Percentiles rank a stretch among this genome's conserved stretches.
Evolutionary conservation across 1,284 basidiomycete species (phyloP).

Genomic region (Coniophora puteana): DNA sequence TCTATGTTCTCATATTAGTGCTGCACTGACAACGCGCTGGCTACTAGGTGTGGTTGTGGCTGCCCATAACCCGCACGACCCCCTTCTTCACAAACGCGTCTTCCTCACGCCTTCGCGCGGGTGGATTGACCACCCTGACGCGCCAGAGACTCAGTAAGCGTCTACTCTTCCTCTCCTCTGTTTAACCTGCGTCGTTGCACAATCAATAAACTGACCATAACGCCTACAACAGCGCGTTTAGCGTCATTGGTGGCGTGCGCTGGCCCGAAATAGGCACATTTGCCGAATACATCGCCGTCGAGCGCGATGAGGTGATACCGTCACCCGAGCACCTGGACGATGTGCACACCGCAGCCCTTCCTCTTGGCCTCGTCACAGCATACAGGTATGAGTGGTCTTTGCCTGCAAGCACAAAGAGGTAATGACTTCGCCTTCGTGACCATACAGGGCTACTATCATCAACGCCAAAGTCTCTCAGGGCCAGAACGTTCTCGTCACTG

Average conservation of each 20-base stretch:
- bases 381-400: slow-evolving; percentile 61
- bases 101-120: slow-evolving; percentile 74
- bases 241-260: slow-evolving; percentile 55
- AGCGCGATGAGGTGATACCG: slow-evolving; percentile 62
- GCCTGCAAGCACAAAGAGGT: not conserved
- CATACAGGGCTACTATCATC: slow-evolving; percentile 60
- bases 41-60: slow-evolving; percentile 58
- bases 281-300: slow-evolving; percentile 72
- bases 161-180: no score
- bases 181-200: no score
- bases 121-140: slow-evolving; percentile 62
- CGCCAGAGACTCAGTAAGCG: slow-evolving; percentile 44
- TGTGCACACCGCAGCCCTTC: slow-evolving; percentile 72
- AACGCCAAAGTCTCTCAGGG: slow-evolving; percentile 63
- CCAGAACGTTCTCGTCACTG: slow-evolving; percentile 77
- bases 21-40: not conserved
- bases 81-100: slow-evolving; percentile 63
- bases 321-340: slow-evolving; percentile 71
- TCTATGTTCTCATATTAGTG: not conserved
- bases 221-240: slow-evolving; percentile 38
- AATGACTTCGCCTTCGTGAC: not conserved
- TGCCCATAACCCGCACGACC: slow-evolving; percentile 47
- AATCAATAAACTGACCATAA: slow-evolving; percentile 10
- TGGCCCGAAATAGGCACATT: slow-evolving; percentile 67
- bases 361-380: slow-evolving; percentile 75